Evolutionary conservation across 192 early-diverging fungal genomes (phyloP).

Genomic region (Funneliformis mosseae): DNA sequence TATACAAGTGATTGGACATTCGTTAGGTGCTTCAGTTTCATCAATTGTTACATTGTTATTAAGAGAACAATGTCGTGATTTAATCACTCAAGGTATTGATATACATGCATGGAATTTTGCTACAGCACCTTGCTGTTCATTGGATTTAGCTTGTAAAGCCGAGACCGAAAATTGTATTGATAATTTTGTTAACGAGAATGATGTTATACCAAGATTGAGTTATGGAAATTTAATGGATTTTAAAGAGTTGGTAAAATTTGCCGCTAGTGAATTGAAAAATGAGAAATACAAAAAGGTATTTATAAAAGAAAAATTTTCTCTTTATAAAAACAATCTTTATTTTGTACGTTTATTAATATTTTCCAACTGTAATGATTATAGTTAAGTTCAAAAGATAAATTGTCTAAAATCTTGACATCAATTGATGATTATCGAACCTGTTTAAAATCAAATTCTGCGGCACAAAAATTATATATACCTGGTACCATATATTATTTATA

Average conservation of each 20-base stretch:
- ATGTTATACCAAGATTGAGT: slow-evolving; percentile 42
- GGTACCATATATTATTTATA: slow-evolving; percentile 44
- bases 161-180: slow-evolving; percentile 38
- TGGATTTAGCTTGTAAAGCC: slow-evolving; percentile 36
- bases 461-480: slow-evolving; percentile 33
- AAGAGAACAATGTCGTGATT: slow-evolving; percentile 40
- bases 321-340: background rate
- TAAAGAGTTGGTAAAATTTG: slow-evolving; percentile 50
- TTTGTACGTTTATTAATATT: background rate
- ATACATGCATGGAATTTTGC: slow-evolving; percentile 46
- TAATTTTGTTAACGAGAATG: slow-evolving; percentile 49
- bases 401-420: slow-evolving; percentile 5
- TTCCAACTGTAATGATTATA: background rate
- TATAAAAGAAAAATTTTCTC: background rate
- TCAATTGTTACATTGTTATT: slow-evolving; percentile 41
- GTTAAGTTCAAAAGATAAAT: slow-evolving; percentile 19
- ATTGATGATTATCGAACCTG: slow-evolving; percentile 11
- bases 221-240: slow-evolving; percentile 48
- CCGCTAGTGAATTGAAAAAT: slow-evolving; percentile 41
- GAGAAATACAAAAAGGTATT: slow-evolving; percentile 32
- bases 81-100: slow-evolving; percentile 31
- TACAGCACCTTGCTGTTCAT: slow-evolving; percentile 41
- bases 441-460: slow-evolving; percentile 9
- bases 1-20: slow-evolving; percentile 47
- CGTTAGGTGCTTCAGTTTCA: slow-evolving; percentile 42